phyloP scores from a whole-genome alignment of 2,329 filamentous ascomycete genomes.

The Venturia oleaginea region DNA sequence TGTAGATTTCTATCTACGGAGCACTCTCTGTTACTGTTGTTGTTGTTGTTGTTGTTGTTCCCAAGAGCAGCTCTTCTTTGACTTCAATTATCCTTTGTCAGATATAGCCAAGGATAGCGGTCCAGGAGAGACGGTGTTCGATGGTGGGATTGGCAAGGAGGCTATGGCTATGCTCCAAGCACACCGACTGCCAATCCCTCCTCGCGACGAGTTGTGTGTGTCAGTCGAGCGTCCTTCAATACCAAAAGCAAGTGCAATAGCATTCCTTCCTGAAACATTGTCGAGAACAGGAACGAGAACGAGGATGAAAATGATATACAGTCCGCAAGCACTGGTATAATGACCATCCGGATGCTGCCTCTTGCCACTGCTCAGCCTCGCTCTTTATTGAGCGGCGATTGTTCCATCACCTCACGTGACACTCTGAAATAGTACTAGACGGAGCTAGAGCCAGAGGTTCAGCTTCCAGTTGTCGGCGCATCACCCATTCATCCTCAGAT shows the following conservation, averaged over 20 bases:
- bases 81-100: background rate
- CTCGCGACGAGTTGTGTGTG: background rate
- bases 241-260: background rate
- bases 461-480: background rate
- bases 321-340: background rate
- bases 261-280: background rate
- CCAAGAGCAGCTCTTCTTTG: background rate
- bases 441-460: background rate
- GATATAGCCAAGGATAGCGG: background rate
- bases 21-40: background rate
- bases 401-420: background rate
- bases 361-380: conserved; percentile 2
- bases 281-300: background rate
- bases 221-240: background rate
- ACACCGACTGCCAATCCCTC: background rate
- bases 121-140: background rate
- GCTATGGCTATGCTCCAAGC: background rate
- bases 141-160: background rate
- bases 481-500: background rate
- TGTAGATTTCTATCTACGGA: background rate
- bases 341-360: background rate
- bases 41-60: background rate
- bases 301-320: background rate
- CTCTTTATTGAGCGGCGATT: background rate
- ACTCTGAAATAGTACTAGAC: background rate